Evolutionary conservation across 257 asterid genomes (phyloP), one percentile per base, ranked within the genome.

Genomic region (Ocimum tenuiflorum): DNA sequence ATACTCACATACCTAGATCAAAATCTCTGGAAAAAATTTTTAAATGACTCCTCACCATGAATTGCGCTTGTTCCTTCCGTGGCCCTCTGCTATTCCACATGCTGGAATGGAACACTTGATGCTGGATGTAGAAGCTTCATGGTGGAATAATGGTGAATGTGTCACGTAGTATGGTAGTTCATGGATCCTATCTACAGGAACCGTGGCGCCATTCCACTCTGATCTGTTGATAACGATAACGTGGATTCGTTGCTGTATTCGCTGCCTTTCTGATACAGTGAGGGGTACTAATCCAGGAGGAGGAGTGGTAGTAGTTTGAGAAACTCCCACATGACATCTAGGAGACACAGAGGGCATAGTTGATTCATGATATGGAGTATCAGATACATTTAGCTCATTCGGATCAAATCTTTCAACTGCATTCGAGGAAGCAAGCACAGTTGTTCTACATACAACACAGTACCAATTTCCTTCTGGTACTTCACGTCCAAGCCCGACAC

Each of bases 381-480:
- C 88, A 11, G 91, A 88, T 36, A 81, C 80, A 65, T 76, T 81
- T 64, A 79, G 47, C 69, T 81, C 96, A 63, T 84, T 84, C 38
- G 82, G 87, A 69, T 82, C 85, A 65, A 84, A n/a, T n/a, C n/a
- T n/a, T n/a, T n/a, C n/a, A n/a, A n/a, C n/a, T n/a, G 31, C 31
- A 41, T 55, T 83, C 19, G 71, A 72, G 64, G 84, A 78, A 57
- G 78, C 81, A 60, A 80, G 71, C 22, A 71, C 82, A 36, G 82
- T 70, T 63, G 95, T 89, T 18, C 80, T 85, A 74, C 96, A 89
- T 73, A 80, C 84, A 43, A 85, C 89, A 70, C 96, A 89, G 64
- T 84, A 86, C 96, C 96, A 89, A 74, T 83, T 83, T 43, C 91
- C 96, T 45, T 86, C 91, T 6, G 96, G 96, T 20, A 86, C 96